Conservation (phyloP, 345 rosid species). For the Pseudoturritis turrita region DNA sequence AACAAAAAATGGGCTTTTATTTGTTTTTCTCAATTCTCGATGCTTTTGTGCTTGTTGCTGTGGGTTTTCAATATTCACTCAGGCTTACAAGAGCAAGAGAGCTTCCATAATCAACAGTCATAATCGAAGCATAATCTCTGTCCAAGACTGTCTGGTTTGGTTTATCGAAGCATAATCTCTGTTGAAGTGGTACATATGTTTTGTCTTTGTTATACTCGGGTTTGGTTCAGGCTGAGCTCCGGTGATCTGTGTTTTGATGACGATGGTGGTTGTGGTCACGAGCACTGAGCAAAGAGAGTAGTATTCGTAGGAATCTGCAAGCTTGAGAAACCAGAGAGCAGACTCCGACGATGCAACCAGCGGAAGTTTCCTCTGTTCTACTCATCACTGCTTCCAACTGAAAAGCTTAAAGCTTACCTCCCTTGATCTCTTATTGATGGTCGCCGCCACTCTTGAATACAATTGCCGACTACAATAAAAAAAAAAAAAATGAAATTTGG, state of each 20-base stretch:
- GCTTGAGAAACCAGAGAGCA: conserved; percentile 25
- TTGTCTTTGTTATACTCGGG: too few species aligned
- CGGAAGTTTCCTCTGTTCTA: conserved; percentile 26
- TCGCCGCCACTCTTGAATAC: not conserved
- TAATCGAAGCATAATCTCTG: not conserved
- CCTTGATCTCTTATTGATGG: not conserved
- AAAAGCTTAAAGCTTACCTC: not conserved
- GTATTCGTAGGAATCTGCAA: conserved; percentile 19
- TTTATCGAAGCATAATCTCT: not conserved
- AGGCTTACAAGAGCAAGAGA: not conserved
- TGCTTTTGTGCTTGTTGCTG: not conserved
- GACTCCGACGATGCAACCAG: conserved; percentile 24
- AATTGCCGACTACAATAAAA: not conserved
- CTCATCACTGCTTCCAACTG: conserved; percentile 15
- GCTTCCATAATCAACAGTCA: not conserved
- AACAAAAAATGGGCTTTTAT: not conserved
- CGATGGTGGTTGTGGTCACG: not conserved
- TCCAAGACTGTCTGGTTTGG: not conserved
- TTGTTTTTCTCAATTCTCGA: not conserved
- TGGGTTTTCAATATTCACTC: not conserved
- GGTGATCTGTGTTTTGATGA: not conserved
- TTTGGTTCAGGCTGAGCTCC: not conserved
- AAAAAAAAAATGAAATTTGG: not conserved
- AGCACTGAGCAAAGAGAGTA: conserved; percentile 20
- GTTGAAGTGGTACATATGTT: not conserved